Conservation (phyloP, 2,329 filamentous ascomycete species). For the Clarireedia hainanense region DNA sequence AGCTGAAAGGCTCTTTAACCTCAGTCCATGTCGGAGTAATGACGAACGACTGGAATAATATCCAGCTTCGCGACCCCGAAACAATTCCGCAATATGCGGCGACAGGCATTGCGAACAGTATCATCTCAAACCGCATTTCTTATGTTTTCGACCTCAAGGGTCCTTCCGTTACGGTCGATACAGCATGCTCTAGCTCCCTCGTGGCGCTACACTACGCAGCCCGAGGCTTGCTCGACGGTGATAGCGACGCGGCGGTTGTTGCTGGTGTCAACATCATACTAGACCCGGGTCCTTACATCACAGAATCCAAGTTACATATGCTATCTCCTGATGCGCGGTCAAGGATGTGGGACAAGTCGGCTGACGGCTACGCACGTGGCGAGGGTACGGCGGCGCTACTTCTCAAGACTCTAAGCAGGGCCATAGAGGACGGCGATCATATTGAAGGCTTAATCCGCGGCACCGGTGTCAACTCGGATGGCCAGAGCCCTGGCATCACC, state of each 20-base stretch:
- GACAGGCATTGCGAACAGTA: constrained; percentile 29
- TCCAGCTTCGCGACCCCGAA: not conserved
- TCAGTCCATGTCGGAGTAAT: constrained; percentile 44
- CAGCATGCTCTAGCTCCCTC: constrained; percentile 49
- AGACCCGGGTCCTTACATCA: constrained; percentile 40
- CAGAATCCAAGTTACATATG: no score
- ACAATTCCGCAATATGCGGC: not conserved
- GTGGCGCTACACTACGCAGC: constrained; percentile 45
- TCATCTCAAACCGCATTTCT: constrained; percentile 46
- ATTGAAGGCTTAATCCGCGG: constrained; percentile 40
- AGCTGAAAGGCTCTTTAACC: constrained; percentile 21
- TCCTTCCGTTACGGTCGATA: constrained; percentile 41
- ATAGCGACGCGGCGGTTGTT: constrained; percentile 24
- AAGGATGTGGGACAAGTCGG: constrained; percentile 47
- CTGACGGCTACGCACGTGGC: constrained; percentile 55
- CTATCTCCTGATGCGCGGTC: constrained; percentile 31
- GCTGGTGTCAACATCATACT: constrained; percentile 10
- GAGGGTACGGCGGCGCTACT: constrained; percentile 52
- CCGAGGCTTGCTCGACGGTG: constrained; percentile 38
- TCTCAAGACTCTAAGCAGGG: constrained; percentile 50
- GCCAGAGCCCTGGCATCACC: constrained; percentile 46
- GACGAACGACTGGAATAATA: constrained; percentile 2
- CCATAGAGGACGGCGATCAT: constrained; percentile 48
- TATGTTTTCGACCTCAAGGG: constrained; percentile 47
- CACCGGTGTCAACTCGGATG: constrained; percentile 40